Base-by-base conservation (phyloP, 768 basidiomycete species). In the Amanita pallidorosea region DNA sequence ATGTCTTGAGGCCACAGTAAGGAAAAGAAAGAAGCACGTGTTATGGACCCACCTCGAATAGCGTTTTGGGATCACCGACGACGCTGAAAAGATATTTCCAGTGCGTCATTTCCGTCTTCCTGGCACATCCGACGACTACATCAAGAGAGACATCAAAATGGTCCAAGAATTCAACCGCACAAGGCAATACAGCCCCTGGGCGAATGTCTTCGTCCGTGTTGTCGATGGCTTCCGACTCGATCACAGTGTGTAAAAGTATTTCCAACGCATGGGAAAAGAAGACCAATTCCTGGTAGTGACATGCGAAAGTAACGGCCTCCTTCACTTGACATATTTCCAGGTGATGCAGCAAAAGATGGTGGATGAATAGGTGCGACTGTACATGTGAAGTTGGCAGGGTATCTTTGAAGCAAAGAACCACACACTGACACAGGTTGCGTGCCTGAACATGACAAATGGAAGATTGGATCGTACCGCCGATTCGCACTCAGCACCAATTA, bases 261-360 rank as follows among this genome's bases (percentile, higher is more conserved):
- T 99, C 96, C 41, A 99, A 74, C 2, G 89, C 83, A 62, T 98
- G 95, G 0, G 89, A 78, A 60, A 98, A 98, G 67, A 85, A 99
- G 7, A 96, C 84, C 29, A 98, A 80, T 47, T 80, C 69, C 57
- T 89, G 81, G 65, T 97, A 98, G 62, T 88, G 81, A 13, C 80
- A 75, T 2, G 93, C 94, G 60, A 98, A 88, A 0, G 73, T 65
- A 22, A 97, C 86, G 1, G 96, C 94, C 56, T 90, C 87, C 54
- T 74, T 74, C 40, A 85, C 70, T 59, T 76, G 75, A 4, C 65
- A 65, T 27, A 72, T 75, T 60, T 79, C 77, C 11, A 99, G 73
- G 61, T 95, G 88, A 61, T 83, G 87, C 33, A 81, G 78, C 34
- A 99, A 71, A 55, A 97, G 80, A 59, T 94, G 91, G 54, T 95